Base-by-base conservation (phyloP, 768 basidiomycete genomes). In the Tricholoma matsutake region DNA sequence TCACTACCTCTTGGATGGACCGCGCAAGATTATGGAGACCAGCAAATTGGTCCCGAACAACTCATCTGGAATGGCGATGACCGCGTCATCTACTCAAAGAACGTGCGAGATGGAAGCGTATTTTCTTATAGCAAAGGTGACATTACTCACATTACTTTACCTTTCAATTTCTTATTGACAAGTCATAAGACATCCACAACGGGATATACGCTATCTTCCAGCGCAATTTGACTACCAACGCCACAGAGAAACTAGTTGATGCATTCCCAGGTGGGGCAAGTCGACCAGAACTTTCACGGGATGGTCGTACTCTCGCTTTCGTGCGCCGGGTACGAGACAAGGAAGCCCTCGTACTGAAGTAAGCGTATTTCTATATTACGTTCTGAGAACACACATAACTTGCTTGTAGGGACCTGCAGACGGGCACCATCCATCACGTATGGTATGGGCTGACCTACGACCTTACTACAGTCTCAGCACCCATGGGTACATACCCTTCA, bases 401-500 rank as follows among this genome's bases (percentile, higher is more conserved):
- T n/a, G 35, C 56, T 22, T 35, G 11, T 60, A 91, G 89, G 68
- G 89, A 91, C 67, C 74, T 91, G 18, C 68, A 76, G 39, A 87
- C 86, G 0, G 89, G 89, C 16, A 86, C 86, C 2, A 73, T 88
- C 39, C 82, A 81, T 64, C 72, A 90, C 66, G 70, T 85, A 16
- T 91, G 86, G 86, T 73, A 89, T 58, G 89, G 87, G 0, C 76
- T 91, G 32, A 86, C 81, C 2, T 89, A 88, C 65, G 89, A 91
- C 68, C 76, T 86, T n/a, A 78, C 78, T 20, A 69, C 71, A 9
- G 77, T 89, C 55, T 89, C 84, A 8, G 86, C 88, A 13, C 89
- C 89, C 0, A 90, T 90, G 87, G 87, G 88, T 10, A 91, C 89
- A 41, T 91, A 91, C 64, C 89, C 89, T 0, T 86, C 87, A 1